Evolutionary conservation across 257 asterid species (phyloP).

Genomic region (Primulina tabacum): DNA sequence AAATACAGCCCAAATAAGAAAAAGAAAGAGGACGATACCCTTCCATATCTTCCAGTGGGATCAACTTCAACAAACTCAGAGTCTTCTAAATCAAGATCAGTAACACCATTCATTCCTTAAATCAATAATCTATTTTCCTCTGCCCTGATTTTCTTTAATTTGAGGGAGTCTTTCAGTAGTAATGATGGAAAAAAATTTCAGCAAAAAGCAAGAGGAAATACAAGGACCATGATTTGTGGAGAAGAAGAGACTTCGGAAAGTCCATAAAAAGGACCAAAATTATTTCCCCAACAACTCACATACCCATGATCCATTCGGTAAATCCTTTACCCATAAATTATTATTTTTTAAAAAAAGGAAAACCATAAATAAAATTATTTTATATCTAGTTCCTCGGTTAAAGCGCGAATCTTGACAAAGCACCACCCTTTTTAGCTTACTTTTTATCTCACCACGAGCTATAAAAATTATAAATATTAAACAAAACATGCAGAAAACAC

Average conservation of each 20-base stretch:
- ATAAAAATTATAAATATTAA: slow-evolving; percentile 22
- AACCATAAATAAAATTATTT: too few species aligned
- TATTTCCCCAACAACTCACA: slow-evolving; percentile 34
- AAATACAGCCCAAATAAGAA: slow-evolving; percentile 11
- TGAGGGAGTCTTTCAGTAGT: slow-evolving; percentile 9
- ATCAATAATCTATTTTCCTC: slow-evolving; percentile 11
- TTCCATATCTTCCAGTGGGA: slow-evolving; percentile 95
- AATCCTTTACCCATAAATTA: neutral
- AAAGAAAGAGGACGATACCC: slow-evolving; percentile 41
- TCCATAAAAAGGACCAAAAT: slow-evolving; percentile 40
- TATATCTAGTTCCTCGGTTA: neutral
- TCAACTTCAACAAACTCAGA: slow-evolving; percentile 86
- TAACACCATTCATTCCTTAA: slow-evolving; percentile 56
- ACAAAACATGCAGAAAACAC: slow-evolving; percentile 21
- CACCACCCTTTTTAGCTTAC: slow-evolving; percentile 27
- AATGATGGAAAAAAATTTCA: neutral
- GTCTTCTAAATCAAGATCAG: slow-evolving; percentile 57
- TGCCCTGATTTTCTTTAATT: slow-evolving; percentile 17
- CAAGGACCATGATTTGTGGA: slow-evolving; percentile 25
- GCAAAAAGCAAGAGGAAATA: slow-evolving; percentile 13
- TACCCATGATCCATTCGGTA: slow-evolving; percentile 21
- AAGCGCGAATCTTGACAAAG: slow-evolving; percentile 36
- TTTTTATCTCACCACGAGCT: slow-evolving; percentile 40
- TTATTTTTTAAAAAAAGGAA: too few species aligned
- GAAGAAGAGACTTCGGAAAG: slow-evolving; percentile 43